A percentile compares a stretch with the other conserved stretches of the same genome.
Evolutionary conservation across 2,329 filamentous ascomycete genomes (phyloP).

Genomic region (Onygenales sp.): DNA sequence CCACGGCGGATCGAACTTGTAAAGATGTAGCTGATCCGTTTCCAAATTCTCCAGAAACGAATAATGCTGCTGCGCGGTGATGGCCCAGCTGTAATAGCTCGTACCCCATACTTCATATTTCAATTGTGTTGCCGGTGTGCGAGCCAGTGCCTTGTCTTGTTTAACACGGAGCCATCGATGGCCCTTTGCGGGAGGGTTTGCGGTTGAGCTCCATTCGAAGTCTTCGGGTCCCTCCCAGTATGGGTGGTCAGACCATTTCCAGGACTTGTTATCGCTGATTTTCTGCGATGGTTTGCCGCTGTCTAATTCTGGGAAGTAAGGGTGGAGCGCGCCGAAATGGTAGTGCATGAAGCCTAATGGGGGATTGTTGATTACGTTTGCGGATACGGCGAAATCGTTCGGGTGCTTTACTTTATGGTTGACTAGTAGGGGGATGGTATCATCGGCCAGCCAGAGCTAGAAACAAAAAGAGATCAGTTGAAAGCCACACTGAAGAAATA

Average conservation of each 20-base stretch:
- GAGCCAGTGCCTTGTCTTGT: slow-evolving; percentile 24
- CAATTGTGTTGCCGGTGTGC: slow-evolving; percentile 39
- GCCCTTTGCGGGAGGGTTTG: slow-evolving; percentile 1
- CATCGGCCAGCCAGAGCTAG: slow-evolving; percentile 7
- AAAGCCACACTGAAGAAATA: not conserved
- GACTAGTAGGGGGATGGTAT: slow-evolving; percentile 36
- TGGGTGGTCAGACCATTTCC: slow-evolving; percentile 6
- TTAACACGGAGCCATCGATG: slow-evolving; percentile 40
- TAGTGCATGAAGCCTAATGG: slow-evolving; percentile 46
- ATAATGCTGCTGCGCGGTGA: slow-evolving; percentile 38
- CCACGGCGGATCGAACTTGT: slow-evolving; percentile 23
- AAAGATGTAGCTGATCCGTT: slow-evolving; percentile 34
- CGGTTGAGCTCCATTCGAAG: slow-evolving; percentile 4
- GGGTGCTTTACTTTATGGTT: slow-evolving; percentile 44
- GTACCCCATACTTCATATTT: slow-evolving; percentile 39
- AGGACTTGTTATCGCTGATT: slow-evolving; percentile 5
- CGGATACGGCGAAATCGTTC: slow-evolving; percentile 43
- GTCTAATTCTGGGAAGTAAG: slow-evolving; percentile 44
- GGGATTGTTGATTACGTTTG: slow-evolving; percentile 50
- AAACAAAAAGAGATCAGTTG: not conserved
- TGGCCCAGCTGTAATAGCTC: slow-evolving; percentile 41
- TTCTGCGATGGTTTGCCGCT: slow-evolving; percentile 2
- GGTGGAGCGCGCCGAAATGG: slow-evolving; percentile 43
- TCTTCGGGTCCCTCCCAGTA: slow-evolving; percentile 2
- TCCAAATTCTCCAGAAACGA: slow-evolving; percentile 44